Evolutionary conservation across 805 yeast species (phyloP).

Genomic region (Ogataea naganishii): DNA sequence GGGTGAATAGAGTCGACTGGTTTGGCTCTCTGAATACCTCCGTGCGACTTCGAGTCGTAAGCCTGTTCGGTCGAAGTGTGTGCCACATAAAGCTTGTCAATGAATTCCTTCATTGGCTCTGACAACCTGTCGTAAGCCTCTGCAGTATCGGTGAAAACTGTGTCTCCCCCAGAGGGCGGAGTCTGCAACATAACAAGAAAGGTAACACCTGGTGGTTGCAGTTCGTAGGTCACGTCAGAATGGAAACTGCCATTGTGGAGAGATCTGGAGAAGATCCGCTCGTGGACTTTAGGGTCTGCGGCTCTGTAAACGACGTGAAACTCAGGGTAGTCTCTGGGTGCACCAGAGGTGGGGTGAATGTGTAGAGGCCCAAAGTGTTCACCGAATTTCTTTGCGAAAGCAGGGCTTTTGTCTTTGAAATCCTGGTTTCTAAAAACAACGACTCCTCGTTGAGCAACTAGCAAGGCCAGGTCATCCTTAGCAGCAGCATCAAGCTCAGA

Average conservation of each 20-base stretch:
- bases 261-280: slow-evolving; percentile 25
- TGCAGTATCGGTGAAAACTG: slow-evolving; percentile 62
- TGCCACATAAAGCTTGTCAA: slow-evolving; percentile 54
- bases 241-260: slow-evolving; percentile 48
- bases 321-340: slow-evolving; percentile 50
- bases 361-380: slow-evolving; percentile 62
- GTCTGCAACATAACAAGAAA: slow-evolving; percentile 52
- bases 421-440: slow-evolving; percentile 62
- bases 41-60: slow-evolving; percentile 37
- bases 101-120: slow-evolving; percentile 48
- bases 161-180: slow-evolving; percentile 67
- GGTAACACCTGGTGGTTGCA: slow-evolving; percentile 66
- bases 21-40: slow-evolving; percentile 60
- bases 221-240: slow-evolving; percentile 67
- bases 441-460: slow-evolving; percentile 64
- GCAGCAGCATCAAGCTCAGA: slow-evolving; percentile 42
- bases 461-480: slow-evolving; percentile 61
- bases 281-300: slow-evolving; percentile 29
- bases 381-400: slow-evolving; percentile 42
- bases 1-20: slow-evolving; percentile 62
- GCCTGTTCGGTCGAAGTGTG: slow-evolving; percentile 73
- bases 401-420: slow-evolving; percentile 45
- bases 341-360: slow-evolving; percentile 68
- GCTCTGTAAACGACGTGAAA: slow-evolving; percentile 54
- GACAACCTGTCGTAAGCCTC: slow-evolving; percentile 70